These are phyloP conservation scores for Jacaranda mimosifolia DNA, from an alignment of 257 asterid species.

Conservation along the genomic window DNA sequence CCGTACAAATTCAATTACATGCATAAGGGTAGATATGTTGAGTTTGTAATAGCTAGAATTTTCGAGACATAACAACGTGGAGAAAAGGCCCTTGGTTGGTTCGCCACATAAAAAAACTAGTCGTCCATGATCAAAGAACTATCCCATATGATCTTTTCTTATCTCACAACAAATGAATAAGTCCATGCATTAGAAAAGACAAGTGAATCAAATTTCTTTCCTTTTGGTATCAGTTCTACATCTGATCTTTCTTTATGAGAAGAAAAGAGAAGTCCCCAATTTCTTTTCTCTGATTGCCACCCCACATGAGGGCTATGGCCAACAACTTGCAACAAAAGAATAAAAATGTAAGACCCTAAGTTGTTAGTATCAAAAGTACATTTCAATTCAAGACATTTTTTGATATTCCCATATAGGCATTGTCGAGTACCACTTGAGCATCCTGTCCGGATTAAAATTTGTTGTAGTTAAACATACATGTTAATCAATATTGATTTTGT, in stretches of 20 bases:
- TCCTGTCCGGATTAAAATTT: conserved; percentile 28
- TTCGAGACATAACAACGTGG: background rate
- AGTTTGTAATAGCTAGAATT: background rate
- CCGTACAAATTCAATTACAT: background rate
- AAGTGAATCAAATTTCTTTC: conserved; percentile 36
- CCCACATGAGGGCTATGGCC: conserved; percentile 49
- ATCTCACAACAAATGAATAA: conserved; percentile 25
- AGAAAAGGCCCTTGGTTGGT: background rate
- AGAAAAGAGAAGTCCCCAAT: background rate
- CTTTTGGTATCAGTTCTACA: conserved; percentile 44
- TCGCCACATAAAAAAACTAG: conserved; percentile 31
- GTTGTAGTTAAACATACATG: conserved; percentile 26
- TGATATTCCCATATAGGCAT: conserved; percentile 3
- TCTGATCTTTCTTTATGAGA: conserved; percentile 32
- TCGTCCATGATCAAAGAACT: background rate
- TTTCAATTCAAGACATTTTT: conserved; percentile 17
- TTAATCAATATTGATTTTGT: conserved; percentile 7
- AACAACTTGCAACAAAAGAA: conserved; percentile 44
- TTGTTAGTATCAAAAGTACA: conserved; percentile 42
- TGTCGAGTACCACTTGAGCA: conserved; percentile 34
- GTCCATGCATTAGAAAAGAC: conserved; percentile 43
- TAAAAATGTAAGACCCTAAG: conserved; percentile 22
- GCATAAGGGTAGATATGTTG: background rate
- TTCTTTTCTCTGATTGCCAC: conserved; percentile 45
- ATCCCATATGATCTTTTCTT: background rate